Evolutionary conservation across 2,329 filamentous ascomycete genomes (phyloP).

Genomic region (Gaeumannomyces sp.): DNA sequence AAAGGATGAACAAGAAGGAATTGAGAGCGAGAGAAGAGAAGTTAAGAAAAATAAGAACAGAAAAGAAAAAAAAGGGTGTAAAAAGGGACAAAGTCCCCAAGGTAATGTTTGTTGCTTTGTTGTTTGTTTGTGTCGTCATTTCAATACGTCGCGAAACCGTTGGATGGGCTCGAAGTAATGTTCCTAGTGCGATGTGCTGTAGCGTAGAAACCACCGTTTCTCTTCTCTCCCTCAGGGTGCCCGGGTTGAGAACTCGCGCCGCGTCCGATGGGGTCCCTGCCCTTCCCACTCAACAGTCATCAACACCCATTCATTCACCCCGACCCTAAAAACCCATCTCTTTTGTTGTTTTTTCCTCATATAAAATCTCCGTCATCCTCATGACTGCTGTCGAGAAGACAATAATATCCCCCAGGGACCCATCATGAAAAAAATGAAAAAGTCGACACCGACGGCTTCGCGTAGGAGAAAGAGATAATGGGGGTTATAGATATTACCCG

Average conservation of each 20-base stretch:
- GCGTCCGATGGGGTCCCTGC: neutral
- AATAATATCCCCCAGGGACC: neutral
- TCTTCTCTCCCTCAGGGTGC: neutral
- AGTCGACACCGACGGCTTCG: neutral
- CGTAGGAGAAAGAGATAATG: neutral
- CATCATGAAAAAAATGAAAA: neutral
- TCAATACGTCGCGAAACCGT: neutral
- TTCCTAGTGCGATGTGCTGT: neutral
- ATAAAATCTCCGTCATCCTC: neutral
- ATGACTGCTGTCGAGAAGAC: neutral
- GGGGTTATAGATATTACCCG: neutral
- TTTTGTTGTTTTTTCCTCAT: neutral
- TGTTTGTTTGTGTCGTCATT: constrained; percentile 2
- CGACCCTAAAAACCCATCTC: neutral
- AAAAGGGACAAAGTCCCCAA: neutral
- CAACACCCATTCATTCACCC: neutral
- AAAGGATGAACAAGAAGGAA: neutral
- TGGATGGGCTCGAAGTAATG: constrained; percentile 1
- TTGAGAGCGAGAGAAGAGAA: neutral
- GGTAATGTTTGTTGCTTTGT: neutral
- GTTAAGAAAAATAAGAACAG: neutral
- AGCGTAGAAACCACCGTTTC: neutral
- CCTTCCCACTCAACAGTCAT: neutral
- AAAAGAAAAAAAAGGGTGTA: neutral
- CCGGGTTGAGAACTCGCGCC: neutral